Evolutionary conservation across 208 protist species (phyloP).

Genomic region (Trypanosomatidae sp.): DNA sequence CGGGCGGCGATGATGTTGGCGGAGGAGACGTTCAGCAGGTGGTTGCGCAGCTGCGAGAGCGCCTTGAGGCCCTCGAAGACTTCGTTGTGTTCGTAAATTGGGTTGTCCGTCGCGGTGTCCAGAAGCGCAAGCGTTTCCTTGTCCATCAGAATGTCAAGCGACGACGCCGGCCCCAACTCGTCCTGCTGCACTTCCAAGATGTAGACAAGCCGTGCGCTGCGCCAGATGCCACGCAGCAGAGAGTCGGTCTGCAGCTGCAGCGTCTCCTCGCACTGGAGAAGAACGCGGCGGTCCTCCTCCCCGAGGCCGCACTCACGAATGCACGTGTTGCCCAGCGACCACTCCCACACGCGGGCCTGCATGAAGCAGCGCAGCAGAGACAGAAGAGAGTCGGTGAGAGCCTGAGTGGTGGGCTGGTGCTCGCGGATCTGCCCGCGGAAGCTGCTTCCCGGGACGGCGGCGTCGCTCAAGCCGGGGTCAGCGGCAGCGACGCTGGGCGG

Average conservation of each 20-base stretch:
- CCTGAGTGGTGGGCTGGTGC: conserved; percentile 6
- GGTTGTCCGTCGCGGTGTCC: conserved; percentile 2
- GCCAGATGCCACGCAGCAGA: conserved; percentile 7
- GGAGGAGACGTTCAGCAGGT: conserved; percentile 2
- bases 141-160: conserved; percentile 28
- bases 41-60: conserved; percentile 18
- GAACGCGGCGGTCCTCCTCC: conserved; percentile 21
- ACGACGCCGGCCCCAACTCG: conserved; percentile 9
- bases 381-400: conserved; percentile 18
- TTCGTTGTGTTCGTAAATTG: conserved; percentile 12
- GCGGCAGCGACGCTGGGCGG: no score
- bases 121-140: conserved; percentile 21
- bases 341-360: conserved; percentile 37
- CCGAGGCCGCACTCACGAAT: conserved; percentile 29
- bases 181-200: conserved; percentile 28
- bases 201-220: conserved; percentile 1
- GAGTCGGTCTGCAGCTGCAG: conserved; percentile 34
- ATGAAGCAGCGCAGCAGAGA: conserved; percentile 26
- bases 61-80: conserved; percentile 7
- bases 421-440: conserved; percentile 38
- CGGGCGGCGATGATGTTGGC: not conserved
- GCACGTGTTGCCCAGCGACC: conserved; percentile 44
- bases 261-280: conserved; percentile 22
- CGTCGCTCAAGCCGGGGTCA: conserved; percentile 12
- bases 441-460: conserved; percentile 21